Evolutionary conservation across 2,329 filamentous ascomycete genomes (phyloP).

Genomic region (Ceratocystis lukuohia): DNA sequence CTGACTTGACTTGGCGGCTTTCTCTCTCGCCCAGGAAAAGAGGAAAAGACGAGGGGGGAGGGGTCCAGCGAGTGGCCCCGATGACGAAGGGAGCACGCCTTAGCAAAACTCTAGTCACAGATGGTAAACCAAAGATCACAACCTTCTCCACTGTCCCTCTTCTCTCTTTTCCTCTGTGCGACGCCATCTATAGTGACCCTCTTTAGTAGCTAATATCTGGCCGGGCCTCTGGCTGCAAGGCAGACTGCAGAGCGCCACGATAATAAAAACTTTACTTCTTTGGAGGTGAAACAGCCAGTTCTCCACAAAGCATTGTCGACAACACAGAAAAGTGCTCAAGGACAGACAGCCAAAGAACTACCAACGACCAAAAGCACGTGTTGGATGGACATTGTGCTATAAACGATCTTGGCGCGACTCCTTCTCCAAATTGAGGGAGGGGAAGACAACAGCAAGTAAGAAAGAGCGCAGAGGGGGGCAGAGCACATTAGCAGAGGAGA

Average conservation of each 20-base stretch:
- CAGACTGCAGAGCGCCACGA: not conserved
- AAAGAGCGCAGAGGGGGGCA: not conserved
- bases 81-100: not conserved
- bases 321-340: not conserved
- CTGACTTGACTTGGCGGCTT: no score
- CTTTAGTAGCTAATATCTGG: not conserved
- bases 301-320: constrained; percentile 2
- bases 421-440: not conserved
- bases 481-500: no score
- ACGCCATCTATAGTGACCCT: not conserved
- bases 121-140: not conserved
- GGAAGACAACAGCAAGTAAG: not conserved
- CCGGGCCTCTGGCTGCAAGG: not conserved
- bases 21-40: not conserved
- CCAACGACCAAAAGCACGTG: not conserved
- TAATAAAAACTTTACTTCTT: not conserved
- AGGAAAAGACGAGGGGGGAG: not conserved
- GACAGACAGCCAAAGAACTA: not conserved
- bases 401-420: not conserved
- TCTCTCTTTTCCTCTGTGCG: not conserved
- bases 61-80: not conserved
- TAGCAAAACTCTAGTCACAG: not conserved
- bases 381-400: not conserved
- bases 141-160: not conserved
- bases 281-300: not conserved